These are phyloP conservation scores for Guadua angustifolia DNA, from an alignment of 176 grass and related monocot genomes.

Conservation along the genomic window DNA sequence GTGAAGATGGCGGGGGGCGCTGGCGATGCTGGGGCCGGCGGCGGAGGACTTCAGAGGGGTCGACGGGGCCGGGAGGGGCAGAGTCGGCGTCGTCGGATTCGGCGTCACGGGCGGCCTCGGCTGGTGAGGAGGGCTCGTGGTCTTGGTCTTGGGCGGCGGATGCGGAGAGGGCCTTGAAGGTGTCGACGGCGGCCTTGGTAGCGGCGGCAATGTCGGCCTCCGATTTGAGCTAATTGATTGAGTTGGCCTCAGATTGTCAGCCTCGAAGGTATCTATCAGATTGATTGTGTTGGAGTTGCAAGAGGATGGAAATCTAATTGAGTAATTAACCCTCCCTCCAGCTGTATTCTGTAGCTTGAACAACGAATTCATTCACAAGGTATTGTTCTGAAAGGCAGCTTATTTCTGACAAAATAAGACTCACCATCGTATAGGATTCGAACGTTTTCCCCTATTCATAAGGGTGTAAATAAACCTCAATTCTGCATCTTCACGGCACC, in stretches of 20 bases:
- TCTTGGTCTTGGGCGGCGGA: conserved; percentile 37
- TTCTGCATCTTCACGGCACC: no score
- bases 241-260: no score
- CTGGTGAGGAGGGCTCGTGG: conserved; percentile 37
- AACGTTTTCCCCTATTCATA: background rate
- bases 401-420: conserved; percentile 12
- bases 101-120: conserved; percentile 23
- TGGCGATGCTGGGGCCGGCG: no score
- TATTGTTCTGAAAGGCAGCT: conserved; percentile 43
- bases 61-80: conserved; percentile 66
- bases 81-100: conserved; percentile 34
- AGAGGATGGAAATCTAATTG: conserved; percentile 82
- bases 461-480: background rate
- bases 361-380: conserved; percentile 78
- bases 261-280: no score
- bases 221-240: conserved; percentile 86
- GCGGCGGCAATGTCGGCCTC: conserved; percentile 88
- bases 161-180: conserved; percentile 69
- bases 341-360: conserved; percentile 67
- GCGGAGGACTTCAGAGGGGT: conserved; percentile 71
- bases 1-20: no score
- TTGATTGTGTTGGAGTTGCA: conserved; percentile 85
- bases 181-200: conserved; percentile 95
- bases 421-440: background rate
- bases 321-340: conserved; percentile 60